Base-by-base conservation (phyloP, 2,329 filamentous ascomycete genomes). In the Ceratocystis alfenasii region DNA sequence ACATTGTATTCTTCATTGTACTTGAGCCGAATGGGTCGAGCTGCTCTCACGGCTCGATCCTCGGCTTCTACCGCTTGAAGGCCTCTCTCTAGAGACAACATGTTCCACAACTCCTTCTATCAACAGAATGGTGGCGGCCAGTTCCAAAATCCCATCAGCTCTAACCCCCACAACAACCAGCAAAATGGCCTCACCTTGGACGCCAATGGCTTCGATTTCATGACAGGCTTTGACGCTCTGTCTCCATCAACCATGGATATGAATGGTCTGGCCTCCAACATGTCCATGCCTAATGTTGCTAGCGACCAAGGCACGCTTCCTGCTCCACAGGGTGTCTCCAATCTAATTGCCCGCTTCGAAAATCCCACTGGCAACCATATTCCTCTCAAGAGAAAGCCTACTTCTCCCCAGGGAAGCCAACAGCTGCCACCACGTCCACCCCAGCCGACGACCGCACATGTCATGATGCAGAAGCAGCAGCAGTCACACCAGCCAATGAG, bases 331-430 rank as follows among this genome's bases (percentile, higher is more conserved):
- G 62, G 63, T 46, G 67, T 68, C 8, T 63, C 65, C 41, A 68
- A 68, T 25, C 63, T 68, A 22, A 68, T 68, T 45, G 67, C 67
- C 12, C 67, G 65, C 53, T 68, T 68, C 20, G 67, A 68, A 30
- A 68, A 65, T 22, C 62, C 41, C 46, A 20, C 53, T 25, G 63
- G 59, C 28, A 62, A 17, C 48, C 17, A n/a, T 41, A 28, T 55
- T 20, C 50, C 62, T 20, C 53, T 62, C 22, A 67, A 64, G 60
- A 53, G 65, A 45, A 67, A 67, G 6, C 62, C 50, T 25, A 50
- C 53, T 8, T 60, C 57, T 6, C 62, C 60, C 25, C 28, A 46
- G 10, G 65, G 68, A 65, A 64, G 63, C 66, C 12, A 63, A 25
- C 46, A 67, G 48, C 44, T 53, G 48, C 53, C 41, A 50, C 59